Percentiles rank a stretch among this genome's conserved stretches.
Conservation (phyloP, 2,329 filamentous ascomycete species). For the Trichophyton rubrum region DNA sequence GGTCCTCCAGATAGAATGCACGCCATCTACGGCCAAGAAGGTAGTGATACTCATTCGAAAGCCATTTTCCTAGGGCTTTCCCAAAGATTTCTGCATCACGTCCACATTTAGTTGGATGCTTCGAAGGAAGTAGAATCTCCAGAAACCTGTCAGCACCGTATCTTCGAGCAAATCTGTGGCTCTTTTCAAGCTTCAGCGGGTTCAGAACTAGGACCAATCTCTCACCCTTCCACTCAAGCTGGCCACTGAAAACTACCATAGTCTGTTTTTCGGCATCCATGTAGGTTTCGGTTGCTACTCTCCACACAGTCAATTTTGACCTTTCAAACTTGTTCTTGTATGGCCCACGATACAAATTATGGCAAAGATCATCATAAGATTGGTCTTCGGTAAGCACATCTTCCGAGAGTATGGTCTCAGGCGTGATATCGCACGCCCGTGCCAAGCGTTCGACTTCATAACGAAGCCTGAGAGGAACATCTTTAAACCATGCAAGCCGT, state of each 20-base stretch:
- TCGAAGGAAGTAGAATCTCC: constrained; percentile 27
- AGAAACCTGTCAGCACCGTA: constrained; percentile 38
- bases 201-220: constrained; percentile 31
- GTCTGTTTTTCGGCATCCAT: constrained; percentile 22
- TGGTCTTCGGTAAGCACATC: constrained; percentile 15
- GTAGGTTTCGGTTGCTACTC: constrained; percentile 23
- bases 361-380: constrained; percentile 23
- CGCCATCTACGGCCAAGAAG: constrained; percentile 35
- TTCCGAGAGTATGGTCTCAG: constrained; percentile 21
- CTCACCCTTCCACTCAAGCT: constrained; percentile 29
- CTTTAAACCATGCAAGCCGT: constrained; percentile 17
- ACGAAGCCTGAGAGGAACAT: constrained; percentile 24
- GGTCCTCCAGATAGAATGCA: constrained; percentile 33
- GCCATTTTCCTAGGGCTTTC: constrained; percentile 28
- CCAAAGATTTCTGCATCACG: constrained; percentile 18
- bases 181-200: constrained; percentile 30
- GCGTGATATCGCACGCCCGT: constrained; percentile 19
- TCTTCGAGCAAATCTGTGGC: constrained; percentile 35
- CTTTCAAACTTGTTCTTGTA: constrained; percentile 18
- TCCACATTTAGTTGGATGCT: constrained; percentile 18
- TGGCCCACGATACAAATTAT: constrained; percentile 20
- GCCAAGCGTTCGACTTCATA: constrained; percentile 30
- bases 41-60: constrained; percentile 27
- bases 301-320: constrained; percentile 23
- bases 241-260: constrained; percentile 30